phyloP scores from a whole-genome alignment of 2,329 filamentous ascomycete species.

The Seiridium cupressi region DNA sequence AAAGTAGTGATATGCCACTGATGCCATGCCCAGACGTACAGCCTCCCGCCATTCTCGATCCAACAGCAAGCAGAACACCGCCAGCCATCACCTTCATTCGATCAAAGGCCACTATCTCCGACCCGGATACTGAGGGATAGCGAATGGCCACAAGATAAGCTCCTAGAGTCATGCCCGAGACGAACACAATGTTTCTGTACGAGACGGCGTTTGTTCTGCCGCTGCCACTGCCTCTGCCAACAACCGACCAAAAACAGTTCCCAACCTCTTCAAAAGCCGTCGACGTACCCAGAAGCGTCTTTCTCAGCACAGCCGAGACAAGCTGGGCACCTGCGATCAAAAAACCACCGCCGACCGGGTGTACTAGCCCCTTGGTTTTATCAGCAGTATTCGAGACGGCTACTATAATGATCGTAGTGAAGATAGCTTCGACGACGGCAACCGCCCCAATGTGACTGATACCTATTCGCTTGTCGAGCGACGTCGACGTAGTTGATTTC shows the following conservation, averaged over 20 bases:
- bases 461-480: conserved; percentile 39
- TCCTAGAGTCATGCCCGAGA: conserved; percentile 47
- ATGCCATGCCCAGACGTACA: conserved; percentile 71
- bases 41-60: conserved; percentile 61
- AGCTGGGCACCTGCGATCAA: conserved; percentile 58
- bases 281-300: conserved; percentile 58
- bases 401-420: conserved; percentile 35
- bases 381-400: conserved; percentile 30
- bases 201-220: conserved; percentile 14
- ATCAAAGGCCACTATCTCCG: conserved; percentile 25
- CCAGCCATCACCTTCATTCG: conserved; percentile 45
- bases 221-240: conserved; percentile 21
- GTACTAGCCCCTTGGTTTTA: conserved; percentile 32
- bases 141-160: conserved; percentile 36
- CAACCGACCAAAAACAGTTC: conserved; percentile 47
- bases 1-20: conserved; percentile 63
- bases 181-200: conserved; percentile 49
- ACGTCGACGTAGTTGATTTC: conserved; percentile 16
- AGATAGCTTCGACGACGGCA: conserved; percentile 40
- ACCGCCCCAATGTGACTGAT: conserved; percentile 35
- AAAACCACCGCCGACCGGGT: conserved; percentile 54
- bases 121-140: conserved; percentile 22
- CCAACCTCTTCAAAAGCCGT: conserved; percentile 61
- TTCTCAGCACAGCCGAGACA: conserved; percentile 51
- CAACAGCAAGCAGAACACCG: conserved; percentile 57